Conservation (phyloP, 2,329 filamentous ascomycete species). For the Xylariaceae sp. region DNA sequence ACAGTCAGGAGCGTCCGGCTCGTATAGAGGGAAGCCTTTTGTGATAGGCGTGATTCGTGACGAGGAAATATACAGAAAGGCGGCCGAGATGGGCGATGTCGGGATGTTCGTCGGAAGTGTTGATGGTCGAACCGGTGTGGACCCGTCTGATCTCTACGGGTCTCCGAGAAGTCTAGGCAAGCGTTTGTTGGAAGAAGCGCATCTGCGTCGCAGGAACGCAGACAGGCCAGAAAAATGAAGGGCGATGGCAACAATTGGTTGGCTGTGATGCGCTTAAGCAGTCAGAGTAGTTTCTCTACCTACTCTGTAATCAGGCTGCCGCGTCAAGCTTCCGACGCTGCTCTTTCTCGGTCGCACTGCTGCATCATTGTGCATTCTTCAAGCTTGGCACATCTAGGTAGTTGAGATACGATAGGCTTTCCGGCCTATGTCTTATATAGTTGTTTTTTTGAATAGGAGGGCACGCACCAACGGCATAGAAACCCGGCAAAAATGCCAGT, state of each 20-base stretch:
- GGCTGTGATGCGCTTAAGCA: not conserved
- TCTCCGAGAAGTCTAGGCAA: slow-evolving; percentile 46
- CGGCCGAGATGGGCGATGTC: slow-evolving; percentile 44
- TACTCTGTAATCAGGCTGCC: not conserved
- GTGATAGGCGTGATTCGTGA: slow-evolving; percentile 48
- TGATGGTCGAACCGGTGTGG: slow-evolving; percentile 46
- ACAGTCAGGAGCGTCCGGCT: slow-evolving; percentile 39
- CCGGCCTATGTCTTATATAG: not conserved
- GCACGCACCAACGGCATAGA: not conserved
- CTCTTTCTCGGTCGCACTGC: not conserved
- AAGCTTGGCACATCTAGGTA: not conserved
- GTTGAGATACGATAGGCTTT: not conserved
- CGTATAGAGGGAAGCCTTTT: slow-evolving; percentile 51
- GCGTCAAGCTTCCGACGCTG: not conserved
- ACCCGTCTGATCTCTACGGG: slow-evolving; percentile 43
- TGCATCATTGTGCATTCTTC: not conserved
- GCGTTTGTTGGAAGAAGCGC: slow-evolving; percentile 44
- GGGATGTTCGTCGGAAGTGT: slow-evolving; percentile 50
- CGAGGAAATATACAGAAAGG: slow-evolving; percentile 44
- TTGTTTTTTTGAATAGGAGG: not conserved
- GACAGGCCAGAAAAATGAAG: slow-evolving; percentile 6
- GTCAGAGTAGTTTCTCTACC: not conserved
- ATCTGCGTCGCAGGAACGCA: slow-evolving; percentile 19
- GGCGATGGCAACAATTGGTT: not conserved
- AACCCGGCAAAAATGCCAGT: not conserved